Evolutionary conservation across 2,329 filamentous ascomycete species (phyloP), one percentile per base, ranked within the genome.

Genomic region (Hirsutella rhossiliensis): DNA sequence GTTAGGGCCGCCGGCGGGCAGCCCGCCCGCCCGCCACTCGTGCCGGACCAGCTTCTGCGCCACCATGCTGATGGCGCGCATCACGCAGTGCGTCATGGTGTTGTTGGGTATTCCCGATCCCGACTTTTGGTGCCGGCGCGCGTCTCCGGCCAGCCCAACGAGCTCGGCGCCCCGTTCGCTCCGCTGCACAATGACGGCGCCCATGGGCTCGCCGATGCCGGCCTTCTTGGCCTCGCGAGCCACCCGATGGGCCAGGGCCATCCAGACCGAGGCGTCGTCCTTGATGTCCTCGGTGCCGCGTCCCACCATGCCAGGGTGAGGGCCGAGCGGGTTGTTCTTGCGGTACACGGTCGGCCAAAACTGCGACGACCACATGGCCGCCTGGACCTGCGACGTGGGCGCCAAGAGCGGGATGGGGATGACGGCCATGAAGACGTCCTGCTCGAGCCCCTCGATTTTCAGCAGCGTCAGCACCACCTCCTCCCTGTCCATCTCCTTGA

Each of bases 261-360:
- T 82, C 75, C 77, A 90, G 45, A 75, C 62, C 4, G 73, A 72
- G 1, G 78, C 77, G 50, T 84, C 75, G 39, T 72, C 64, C 45
- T 73, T 71, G 43, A 94, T 76, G 47, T 86, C 80, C 12, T 80
- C 75, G 34, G 82, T 81, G 27, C 82, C 79, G 47, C 82, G 78
- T 37, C 75, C 69, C 45, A 90, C 78, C 57, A 84, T 76, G 55
- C 80, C 78, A 48, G 86, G 86, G 57, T 94, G 87, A 17, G 87
- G 86, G 4, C 87, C 87, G 47, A 89, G 84, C 2, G 86, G 86
- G 56, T 92, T 92, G 52, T 84, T 89, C 66, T 88, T 88, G 50
- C 86, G 82, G 65, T 92, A 94, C 41, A 89, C 78, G 2, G 82
- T 84, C 12, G 87, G 87, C 87, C 87, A 94, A 61, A 87, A 90